Evolutionary conservation across 1,284 basidiomycete genomes (phyloP).

Genomic region (Sporisorium graminicola): DNA sequence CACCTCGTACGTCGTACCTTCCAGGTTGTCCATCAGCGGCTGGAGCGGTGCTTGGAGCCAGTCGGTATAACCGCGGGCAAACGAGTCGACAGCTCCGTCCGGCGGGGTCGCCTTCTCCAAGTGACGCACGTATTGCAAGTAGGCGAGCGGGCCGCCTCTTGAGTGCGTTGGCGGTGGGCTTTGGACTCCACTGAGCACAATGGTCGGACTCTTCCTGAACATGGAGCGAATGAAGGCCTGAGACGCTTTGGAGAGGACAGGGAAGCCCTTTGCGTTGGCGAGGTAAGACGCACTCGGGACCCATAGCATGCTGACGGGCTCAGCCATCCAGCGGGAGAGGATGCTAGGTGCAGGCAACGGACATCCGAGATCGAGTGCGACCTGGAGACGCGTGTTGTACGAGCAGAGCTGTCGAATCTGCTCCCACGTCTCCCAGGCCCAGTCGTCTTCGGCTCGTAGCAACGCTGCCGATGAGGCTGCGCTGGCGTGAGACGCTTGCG

Average conservation of each 20-base stretch:
- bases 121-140: conserved; percentile 80
- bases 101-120: conserved; percentile 64
- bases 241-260: conserved; percentile 85
- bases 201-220: conserved; percentile 47
- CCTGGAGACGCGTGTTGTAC: conserved; percentile 80
- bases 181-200: conserved; percentile 58
- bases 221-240: conserved; percentile 59
- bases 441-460: conserved; percentile 76
- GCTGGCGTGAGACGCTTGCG: conserved; percentile 39
- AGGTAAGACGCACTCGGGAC: conserved; percentile 92
- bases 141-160: conserved; percentile 85
- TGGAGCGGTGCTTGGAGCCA: conserved; percentile 93
- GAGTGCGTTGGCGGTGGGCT: conserved; percentile 67
- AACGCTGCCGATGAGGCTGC: conserved; percentile 72
- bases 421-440: conserved; percentile 96
- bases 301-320: conserved; percentile 88
- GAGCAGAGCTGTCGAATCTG: conserved; percentile 87
- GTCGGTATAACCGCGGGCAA: conserved; percentile 92
- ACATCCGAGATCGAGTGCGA: conserved; percentile 89
- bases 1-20: conserved; percentile 93
- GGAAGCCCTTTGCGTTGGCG: conserved; percentile 95
- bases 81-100: conserved; percentile 76
- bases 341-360: conserved; percentile 76
- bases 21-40: conserved; percentile 97
- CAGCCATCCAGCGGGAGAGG: conserved; percentile 87